Base-by-base conservation (phyloP, 2,329 filamentous ascomycete species). In the Zymoseptoria pseudotritici region DNA sequence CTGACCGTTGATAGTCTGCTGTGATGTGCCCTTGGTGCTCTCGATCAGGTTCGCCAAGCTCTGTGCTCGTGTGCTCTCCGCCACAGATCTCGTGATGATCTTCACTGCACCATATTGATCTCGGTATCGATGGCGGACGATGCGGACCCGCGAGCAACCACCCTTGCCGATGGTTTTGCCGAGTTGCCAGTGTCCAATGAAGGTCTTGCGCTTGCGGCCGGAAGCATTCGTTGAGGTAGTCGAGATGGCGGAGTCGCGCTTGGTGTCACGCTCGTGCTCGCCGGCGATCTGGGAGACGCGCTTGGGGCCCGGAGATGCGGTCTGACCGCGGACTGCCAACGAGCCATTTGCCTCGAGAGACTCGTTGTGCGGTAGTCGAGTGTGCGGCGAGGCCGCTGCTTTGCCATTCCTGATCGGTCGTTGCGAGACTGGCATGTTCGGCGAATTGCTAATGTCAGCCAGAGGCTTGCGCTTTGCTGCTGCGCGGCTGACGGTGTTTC, bases 151-250 rank as follows among this genome's bases (percentile, higher is more conserved):
- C 13, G 91, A 93, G 55, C 91, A 96, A 1, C 92, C 91, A 2
- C 94, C 94, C 67, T 90, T 89, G 0, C 94, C 94, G 26, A 99
- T 81, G 0, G 90, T 96, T 72, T 85, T 91, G 6, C 94, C 94
- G 3, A 99, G 78, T 66, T 93, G 86, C 94, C 94, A 99, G 65
- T 93, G 93, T 0, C 94, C 94, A 68, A 99, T 90, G 68, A 91
- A 88, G 10, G 88, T 90, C 63, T 82, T 80, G 4, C 80, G 77
- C 57, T 69, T 72, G 57, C 79, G 80, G 26, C 70, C 72, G 3
- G 79, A 81, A 3, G 79, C 82, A 54, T 79, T 76, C 2, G 81
- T 82, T 5, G 83, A 86, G 0, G 78, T 75, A 2, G 80, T 82
- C 0, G 84, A 85, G 46, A 83, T 76, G 4, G 79, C 76, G 0